These are phyloP conservation scores for Cutaneotrichosporon daszewskae DNA, from an alignment of 1,284 basidiomycete genomes.

Conservation along the genomic window DNA sequence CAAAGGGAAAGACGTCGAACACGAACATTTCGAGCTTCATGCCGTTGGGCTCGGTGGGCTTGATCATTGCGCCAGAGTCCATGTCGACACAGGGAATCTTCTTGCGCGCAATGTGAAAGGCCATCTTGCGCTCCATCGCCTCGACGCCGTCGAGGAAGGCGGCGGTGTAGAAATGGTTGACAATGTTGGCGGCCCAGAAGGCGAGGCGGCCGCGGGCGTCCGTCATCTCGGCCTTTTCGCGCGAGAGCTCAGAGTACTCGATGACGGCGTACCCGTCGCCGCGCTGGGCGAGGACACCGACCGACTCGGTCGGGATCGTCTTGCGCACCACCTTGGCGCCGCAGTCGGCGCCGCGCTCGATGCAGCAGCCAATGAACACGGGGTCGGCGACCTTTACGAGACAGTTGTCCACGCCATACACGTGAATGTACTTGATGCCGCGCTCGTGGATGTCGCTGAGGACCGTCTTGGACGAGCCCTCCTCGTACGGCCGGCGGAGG, in stretches of 20 bases:
- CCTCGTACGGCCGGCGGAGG: slow-evolving; percentile 67
- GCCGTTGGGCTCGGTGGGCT: slow-evolving; percentile 87
- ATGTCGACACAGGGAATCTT: slow-evolving; percentile 85
- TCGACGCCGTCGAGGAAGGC: slow-evolving; percentile 74
- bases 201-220: slow-evolving; percentile 68
- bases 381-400: slow-evolving; percentile 96
- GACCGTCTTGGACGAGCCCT: slow-evolving; percentile 60
- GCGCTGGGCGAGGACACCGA: slow-evolving; percentile 85
- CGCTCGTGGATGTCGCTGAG: slow-evolving; percentile 75
- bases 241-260: slow-evolving; percentile 94
- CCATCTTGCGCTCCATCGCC: slow-evolving; percentile 79
- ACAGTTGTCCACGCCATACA: slow-evolving; percentile 98
- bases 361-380: slow-evolving; percentile 89
- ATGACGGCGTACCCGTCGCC: slow-evolving; percentile 83
- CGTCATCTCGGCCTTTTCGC: slow-evolving; percentile 72
- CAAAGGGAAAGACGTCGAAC: slow-evolving; percentile 97
- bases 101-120: slow-evolving; percentile 97
- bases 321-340: slow-evolving; percentile 97
- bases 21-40: slow-evolving; percentile 99
- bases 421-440: slow-evolving; percentile 82
- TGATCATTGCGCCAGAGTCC: slow-evolving; percentile 59
- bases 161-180: slow-evolving; percentile 96
- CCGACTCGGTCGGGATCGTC: slow-evolving; percentile 75
- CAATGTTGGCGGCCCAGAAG: slow-evolving; percentile 96
- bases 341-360: slow-evolving; percentile 76